phyloP scores from a whole-genome alignment of 1,139 yeast genomes.

The Pichia sp. region DNA sequence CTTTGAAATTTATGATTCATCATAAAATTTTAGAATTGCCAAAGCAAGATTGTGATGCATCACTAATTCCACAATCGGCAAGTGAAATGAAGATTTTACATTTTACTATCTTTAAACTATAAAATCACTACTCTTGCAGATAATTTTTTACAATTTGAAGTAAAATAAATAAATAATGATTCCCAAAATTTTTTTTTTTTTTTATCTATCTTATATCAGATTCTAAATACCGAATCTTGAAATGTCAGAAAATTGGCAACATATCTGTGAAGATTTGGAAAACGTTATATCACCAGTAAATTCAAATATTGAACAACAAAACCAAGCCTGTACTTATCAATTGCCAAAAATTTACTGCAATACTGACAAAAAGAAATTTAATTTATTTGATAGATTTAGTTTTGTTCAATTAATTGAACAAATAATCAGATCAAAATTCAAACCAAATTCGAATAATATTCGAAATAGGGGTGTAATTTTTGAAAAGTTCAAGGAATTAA shows the following conservation, averaged over 20 bases:
- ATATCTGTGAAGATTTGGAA: background rate
- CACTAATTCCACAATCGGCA: too few species aligned
- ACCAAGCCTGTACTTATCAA: background rate
- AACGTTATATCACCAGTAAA: background rate
- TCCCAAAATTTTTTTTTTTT: too few species aligned
- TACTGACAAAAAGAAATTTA: background rate
- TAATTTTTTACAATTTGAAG: too few species aligned
- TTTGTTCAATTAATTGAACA: slow-evolving; percentile 5
- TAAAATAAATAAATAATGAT: too few species aligned
- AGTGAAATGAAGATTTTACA: too few species aligned
- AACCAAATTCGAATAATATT: background rate
- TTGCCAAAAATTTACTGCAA: background rate
- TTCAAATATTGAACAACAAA: background rate
- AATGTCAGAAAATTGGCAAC: background rate
- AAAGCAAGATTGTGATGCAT: too few species aligned
- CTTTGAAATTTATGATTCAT: too few species aligned
- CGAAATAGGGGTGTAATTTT: background rate
- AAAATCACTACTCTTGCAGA: too few species aligned
- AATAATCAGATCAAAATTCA: background rate
- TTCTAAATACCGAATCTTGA: too few species aligned
- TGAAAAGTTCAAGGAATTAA: slow-evolving; percentile 4
- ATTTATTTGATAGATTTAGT: slow-evolving; percentile 5
- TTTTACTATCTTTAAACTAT: too few species aligned
- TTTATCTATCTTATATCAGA: too few species aligned
- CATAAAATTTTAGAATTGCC: too few species aligned